Evolutionary conservation across 257 asterid genomes (phyloP).

Genomic region (Primulina tabacum): DNA sequence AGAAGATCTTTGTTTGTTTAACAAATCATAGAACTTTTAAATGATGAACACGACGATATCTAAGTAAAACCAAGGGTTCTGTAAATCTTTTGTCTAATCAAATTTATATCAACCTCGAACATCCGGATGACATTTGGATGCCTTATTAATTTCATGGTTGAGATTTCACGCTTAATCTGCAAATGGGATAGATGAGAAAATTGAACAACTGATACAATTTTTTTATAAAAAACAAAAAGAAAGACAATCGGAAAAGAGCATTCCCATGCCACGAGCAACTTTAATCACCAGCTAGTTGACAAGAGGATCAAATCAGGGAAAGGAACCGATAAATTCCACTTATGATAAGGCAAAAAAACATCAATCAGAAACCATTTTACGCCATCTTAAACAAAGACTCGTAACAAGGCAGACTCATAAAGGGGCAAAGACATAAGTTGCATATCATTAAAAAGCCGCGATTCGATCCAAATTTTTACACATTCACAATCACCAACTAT

Average conservation of each 20-base stretch:
- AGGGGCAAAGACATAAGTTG: neutral
- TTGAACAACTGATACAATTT: neutral
- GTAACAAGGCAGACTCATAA: too few relatives aligned
- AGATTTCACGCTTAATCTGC: conserved; percentile 95
- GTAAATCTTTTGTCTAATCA: neutral
- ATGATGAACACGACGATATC: neutral
- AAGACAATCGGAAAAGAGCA: too few relatives aligned
- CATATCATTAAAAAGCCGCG: conserved; percentile 16
- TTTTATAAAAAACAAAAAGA: too few relatives aligned
- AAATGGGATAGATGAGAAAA: conserved; percentile 15
- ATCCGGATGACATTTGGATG: conserved; percentile 93
- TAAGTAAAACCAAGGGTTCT: conserved; percentile 9
- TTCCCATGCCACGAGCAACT: too few relatives aligned
- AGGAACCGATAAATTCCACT: too few relatives aligned
- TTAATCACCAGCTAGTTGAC: too few relatives aligned
- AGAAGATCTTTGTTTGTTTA: conserved; percentile 24
- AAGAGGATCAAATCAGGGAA: too few relatives aligned
- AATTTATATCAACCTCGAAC: conserved; percentile 63
- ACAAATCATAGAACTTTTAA: conserved; percentile 16
- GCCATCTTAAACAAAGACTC: too few relatives aligned
- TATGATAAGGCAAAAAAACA: too few relatives aligned
- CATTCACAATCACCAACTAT: conserved; percentile 10
- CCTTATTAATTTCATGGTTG: conserved; percentile 87
- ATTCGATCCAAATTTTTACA: neutral
- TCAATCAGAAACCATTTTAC: too few relatives aligned